Evolutionary conservation across 2,329 filamentous ascomycete genomes (phyloP).

Genomic region (Aspergillus pseudoterreus): DNA sequence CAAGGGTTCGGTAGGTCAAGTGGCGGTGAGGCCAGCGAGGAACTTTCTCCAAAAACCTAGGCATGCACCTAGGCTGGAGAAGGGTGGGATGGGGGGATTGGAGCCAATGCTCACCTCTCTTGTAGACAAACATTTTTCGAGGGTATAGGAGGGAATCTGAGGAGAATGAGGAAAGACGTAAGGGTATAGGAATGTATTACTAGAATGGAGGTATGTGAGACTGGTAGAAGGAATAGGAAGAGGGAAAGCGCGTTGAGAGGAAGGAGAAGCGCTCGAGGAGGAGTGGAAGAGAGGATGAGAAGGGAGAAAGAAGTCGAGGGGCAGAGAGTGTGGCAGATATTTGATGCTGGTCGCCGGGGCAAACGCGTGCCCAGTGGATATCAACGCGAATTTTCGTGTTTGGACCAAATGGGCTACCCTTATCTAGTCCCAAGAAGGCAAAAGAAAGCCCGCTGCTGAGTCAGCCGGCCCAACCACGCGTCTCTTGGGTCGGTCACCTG

Average conservation of each 20-base stretch:
- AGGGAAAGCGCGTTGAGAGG: constrained; percentile 3
- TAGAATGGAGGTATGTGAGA: constrained; percentile 7
- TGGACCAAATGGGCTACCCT: constrained; percentile 25
- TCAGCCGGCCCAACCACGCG: constrained; percentile 8
- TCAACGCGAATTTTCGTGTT: constrained; percentile 35
- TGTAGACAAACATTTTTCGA: constrained; percentile 59
- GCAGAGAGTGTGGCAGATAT: constrained; percentile 27
- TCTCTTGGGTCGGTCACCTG: constrained; percentile 20
- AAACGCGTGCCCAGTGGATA: constrained; percentile 29
- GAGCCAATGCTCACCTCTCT: constrained; percentile 50
- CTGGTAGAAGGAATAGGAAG: constrained; percentile 3
- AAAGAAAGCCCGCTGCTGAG: not conserved
- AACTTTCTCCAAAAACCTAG: not conserved
- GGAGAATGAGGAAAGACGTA: constrained; percentile 14
- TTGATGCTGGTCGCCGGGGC: constrained; percentile 26
- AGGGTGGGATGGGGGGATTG: not conserved
- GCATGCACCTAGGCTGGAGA: not conserved
- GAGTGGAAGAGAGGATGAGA: constrained; percentile 15
- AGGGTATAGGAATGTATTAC: constrained; percentile 22
- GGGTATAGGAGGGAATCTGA: constrained; percentile 8
- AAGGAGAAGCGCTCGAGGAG: constrained; percentile 8
- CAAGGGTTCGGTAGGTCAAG: constrained; percentile 5
- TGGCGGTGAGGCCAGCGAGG: constrained; percentile 14
- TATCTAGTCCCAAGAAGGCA: not conserved
- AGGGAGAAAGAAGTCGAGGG: constrained; percentile 24